Conservation (phyloP, 306 rosid genomes). For the Calophaca sinica region DNA sequence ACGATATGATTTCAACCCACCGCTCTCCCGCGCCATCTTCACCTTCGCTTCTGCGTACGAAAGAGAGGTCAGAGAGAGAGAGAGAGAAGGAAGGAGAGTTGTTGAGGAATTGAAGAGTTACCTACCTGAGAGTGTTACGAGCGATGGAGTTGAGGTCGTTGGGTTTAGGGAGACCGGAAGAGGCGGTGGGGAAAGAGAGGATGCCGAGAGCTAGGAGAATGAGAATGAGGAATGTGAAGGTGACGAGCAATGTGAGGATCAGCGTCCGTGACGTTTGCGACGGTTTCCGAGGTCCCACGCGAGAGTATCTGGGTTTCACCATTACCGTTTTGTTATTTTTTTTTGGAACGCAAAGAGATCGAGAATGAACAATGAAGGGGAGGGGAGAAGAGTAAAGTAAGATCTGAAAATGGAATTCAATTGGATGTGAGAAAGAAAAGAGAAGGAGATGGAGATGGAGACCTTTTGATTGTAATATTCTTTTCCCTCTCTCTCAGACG, state of each 20-base stretch:
- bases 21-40: constrained; percentile 53
- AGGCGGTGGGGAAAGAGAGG: constrained; percentile 70
- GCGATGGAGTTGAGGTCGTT: constrained; percentile 72
- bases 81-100: background rate
- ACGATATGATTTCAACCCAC: constrained; percentile 85
- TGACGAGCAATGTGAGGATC: constrained; percentile 56
- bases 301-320: constrained; percentile 65
- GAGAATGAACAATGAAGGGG: too few species aligned
- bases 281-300: constrained; percentile 58
- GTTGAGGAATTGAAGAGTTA: background rate
- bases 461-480: background rate
- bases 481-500: too few species aligned
- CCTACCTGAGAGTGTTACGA: constrained; percentile 53
- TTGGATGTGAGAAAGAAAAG: background rate
- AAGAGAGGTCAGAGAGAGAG: constrained; percentile 5
- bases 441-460: background rate
- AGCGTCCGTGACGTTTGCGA: constrained; percentile 50
- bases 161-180: constrained; percentile 52
- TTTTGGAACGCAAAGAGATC: background rate
- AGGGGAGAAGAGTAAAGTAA: background rate
- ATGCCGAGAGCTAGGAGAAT: constrained; percentile 80
- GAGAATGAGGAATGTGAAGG: constrained; percentile 71
- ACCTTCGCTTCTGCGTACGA: constrained; percentile 32
- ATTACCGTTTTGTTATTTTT: constrained; percentile 34
- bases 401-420: background rate